Evolutionary conservation across 1,284 basidiomycete genomes (phyloP).

Genomic region (Apiotrichum domesticum): DNA sequence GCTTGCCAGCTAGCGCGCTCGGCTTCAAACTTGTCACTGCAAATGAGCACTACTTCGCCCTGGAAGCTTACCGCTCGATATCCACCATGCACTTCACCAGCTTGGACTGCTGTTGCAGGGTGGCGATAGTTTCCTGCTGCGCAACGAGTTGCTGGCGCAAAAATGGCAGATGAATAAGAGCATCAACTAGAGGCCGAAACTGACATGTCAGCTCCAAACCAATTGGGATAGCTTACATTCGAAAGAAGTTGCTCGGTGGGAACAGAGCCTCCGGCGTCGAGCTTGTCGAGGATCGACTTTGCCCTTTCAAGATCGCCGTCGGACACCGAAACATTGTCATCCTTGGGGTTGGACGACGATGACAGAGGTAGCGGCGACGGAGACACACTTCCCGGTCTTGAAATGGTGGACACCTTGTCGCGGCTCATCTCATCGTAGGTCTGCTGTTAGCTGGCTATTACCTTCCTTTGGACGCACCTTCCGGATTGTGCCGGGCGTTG

Average conservation of each 20-base stretch:
- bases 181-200: slow-evolving; percentile 29
- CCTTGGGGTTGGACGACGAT: not conserved
- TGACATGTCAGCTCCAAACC: slow-evolving; percentile 4
- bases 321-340: slow-evolving; percentile 7
- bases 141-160: slow-evolving; percentile 31
- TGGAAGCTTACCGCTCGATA: slow-evolving; percentile 32
- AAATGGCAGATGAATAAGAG: slow-evolving; percentile 26
- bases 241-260: slow-evolving; percentile 18
- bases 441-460: not conserved
- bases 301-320: slow-evolving; percentile 17
- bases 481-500: slow-evolving; percentile 15
- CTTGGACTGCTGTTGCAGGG: slow-evolving; percentile 34
- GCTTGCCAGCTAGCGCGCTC: slow-evolving; percentile 37
- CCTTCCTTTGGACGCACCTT: not conserved
- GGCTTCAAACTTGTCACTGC: slow-evolving; percentile 31
- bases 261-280: slow-evolving; percentile 2
- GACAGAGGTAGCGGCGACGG: not conserved
- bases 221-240: slow-evolving; percentile 23
- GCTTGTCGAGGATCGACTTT: slow-evolving; percentile 11
- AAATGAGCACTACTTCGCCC: not conserved
- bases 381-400: not conserved
- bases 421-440: slow-evolving; percentile 1
- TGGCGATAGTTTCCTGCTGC: slow-evolving; percentile 37
- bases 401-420: not conserved
- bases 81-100: slow-evolving; percentile 25